Evolutionary conservation across 2,329 filamentous ascomycete species (phyloP), one percentile per base, ranked within the genome.

Genomic region (Furcasterigmium furcatum): DNA sequence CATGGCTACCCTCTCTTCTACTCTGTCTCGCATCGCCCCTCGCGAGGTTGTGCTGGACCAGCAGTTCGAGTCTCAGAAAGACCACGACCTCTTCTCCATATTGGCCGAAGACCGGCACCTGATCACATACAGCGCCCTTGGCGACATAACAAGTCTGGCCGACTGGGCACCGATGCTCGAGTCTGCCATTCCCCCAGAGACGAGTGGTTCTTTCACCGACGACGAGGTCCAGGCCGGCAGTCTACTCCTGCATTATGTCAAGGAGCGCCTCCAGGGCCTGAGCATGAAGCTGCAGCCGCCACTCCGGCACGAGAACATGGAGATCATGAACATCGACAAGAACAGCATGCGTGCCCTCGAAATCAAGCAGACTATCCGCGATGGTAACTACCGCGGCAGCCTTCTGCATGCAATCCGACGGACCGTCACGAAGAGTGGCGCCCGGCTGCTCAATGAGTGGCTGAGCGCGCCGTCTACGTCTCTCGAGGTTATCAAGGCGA

Each of bases 391-490:
- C 32, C 84, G 86, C 52, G 94, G 94, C 5, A 96, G 91, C 59
- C 71, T 99, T 36, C 71, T 99, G 30, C 91, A 97, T 66, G 87
- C 90, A n/a, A 79, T 97, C 43, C 82, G 91, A 48, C 81, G 86
- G 44, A 99, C 94, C 0, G 88, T 91, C 14, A 99, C 94, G 1
- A 95, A 91, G 60, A 91, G 92, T 54, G 94, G 94, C 44, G 85
- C 91, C 19, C 80, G 94, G 34, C 73, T 97, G 41, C 74, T 99
- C 7, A 85, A 85, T 51, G 85, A 91, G 54, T 90, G 94, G 74
- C 71, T 99, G n/a, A 84, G 87, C 79, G 82, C 90, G 1, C 94
- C 94, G 0, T 96, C 92, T 1, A 94, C 91, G n/a, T 95, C 87
- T 9, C 66, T 96, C 5, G 71, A 81, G 5, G 77, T 85, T 4